Evolutionary conservation across 352 stramenopile species (phyloP), one percentile per base, ranked within the genome.

Genomic region (Peronospora tabacina): DNA sequence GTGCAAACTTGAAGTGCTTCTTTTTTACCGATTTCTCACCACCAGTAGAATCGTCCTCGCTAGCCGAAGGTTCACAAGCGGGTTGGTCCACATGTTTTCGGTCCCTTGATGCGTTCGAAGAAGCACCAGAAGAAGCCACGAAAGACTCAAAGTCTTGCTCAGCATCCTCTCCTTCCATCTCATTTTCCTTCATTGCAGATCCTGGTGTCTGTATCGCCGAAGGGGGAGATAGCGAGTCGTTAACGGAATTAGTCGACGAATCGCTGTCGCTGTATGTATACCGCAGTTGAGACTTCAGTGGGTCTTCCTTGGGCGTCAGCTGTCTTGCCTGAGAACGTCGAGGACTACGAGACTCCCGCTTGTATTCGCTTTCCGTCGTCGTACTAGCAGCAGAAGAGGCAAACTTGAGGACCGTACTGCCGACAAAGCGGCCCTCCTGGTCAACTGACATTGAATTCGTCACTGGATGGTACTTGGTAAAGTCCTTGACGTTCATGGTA

Each of bases 401-500:
- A 30, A 63, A 58, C 39, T 51, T 66, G 3, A 36, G 45, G 15
- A 36, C 19, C 10, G 35, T 50, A 15, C 55, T 66, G 22, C 52
- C 59, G 13, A 67, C 68, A 61, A 90, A 90, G 26, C 68, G 66
- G 15, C 79, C 79, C 44, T 85, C 75, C 51, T 76, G 82, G 53
- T 85, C 81, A 29, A 88, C 77, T 2, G 66, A 15, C 50, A 73
- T 68, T 29, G 68, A 45, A 22, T 63, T 72, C 7, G 67, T 53
- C 16, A 72, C 67, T 2, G 72, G 64, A 48, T 82, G 62, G 34
- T 82, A 83, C 12, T 66, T 71, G 7, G 67, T 87, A 52, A 88
- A 93, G 51, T 82, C 65, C 62, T 89, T 87, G 42, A 87, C 79
- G 19, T 86, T 58, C 55, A 93, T 79, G 2, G 77, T 75, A 24